These are phyloP conservation scores for Heritiera fomes DNA, from an alignment of 345 rosid species.

Conservation along the genomic window DNA sequence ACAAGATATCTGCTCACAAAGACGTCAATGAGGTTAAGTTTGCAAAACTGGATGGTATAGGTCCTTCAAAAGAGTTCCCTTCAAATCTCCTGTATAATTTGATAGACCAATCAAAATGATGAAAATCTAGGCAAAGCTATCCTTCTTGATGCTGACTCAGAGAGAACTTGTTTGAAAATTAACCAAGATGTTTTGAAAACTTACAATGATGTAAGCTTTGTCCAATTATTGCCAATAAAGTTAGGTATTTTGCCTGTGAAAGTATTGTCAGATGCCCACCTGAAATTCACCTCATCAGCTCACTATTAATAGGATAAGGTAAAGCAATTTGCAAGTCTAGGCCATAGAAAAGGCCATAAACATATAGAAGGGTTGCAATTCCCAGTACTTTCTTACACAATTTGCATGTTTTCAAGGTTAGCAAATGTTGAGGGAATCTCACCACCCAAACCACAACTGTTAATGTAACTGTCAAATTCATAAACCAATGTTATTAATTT, in stretches of 20 bases:
- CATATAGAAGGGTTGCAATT: neutral
- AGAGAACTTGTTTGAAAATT: neutral
- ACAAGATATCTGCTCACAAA: slow-evolving; percentile 34
- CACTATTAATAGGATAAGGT: neutral
- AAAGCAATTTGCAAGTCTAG: neutral
- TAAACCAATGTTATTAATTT: neutral
- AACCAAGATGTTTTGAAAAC: neutral
- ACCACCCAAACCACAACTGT: slow-evolving; percentile 59
- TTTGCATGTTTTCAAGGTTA: slow-evolving; percentile 48
- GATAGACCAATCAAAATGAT: neutral
- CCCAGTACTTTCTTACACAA: slow-evolving; percentile 47
- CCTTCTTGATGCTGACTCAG: neutral
- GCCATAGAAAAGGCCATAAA: neutral
- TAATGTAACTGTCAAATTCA: slow-evolving; percentile 41
- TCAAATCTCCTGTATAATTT: slow-evolving; percentile 30
- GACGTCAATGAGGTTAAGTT: slow-evolving; percentile 26
- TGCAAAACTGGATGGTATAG: slow-evolving; percentile 43
- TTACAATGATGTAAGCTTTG: slow-evolving; percentile 28
- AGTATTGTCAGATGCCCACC: slow-evolving; percentile 34
- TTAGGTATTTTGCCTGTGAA: slow-evolving; percentile 42
- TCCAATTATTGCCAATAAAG: slow-evolving; percentile 41
- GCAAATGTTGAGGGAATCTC: slow-evolving; percentile 57
- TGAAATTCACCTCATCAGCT: slow-evolving; percentile 19
- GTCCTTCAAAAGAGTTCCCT: slow-evolving; percentile 44
- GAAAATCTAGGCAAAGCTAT: neutral